These are phyloP conservation scores for Ganoderma multipileum DNA, from an alignment of 1,284 basidiomycete genomes.

Conservation along the genomic window DNA sequence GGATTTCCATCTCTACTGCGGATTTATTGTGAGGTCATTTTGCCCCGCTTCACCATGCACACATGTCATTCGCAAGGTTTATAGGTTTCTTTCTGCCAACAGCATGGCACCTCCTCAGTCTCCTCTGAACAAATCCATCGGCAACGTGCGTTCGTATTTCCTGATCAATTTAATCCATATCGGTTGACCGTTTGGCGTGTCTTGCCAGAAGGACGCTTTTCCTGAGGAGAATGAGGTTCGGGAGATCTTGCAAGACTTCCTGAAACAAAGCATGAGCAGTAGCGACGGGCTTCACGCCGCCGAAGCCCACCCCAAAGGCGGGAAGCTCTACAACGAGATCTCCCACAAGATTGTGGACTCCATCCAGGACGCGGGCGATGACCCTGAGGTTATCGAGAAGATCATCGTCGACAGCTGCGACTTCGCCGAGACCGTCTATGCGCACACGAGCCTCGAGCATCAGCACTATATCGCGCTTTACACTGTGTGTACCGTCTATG, in stretches of 20 bases:
- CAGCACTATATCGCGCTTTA: constrained; percentile 16
- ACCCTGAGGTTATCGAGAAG: background rate
- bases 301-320: constrained; percentile 12
- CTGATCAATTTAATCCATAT: too few species aligned
- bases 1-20: too few species aligned
- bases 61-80: too few species aligned
- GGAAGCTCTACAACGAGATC: background rate
- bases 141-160: too few species aligned
- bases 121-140: too few species aligned
- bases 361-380: background rate
- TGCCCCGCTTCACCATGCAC: too few species aligned
- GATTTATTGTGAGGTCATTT: too few species aligned
- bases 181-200: too few species aligned
- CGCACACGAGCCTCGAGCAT: constrained; percentile 10
- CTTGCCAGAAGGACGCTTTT: too few species aligned
- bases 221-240: background rate
- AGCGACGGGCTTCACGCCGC: constrained; percentile 5
- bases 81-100: too few species aligned
- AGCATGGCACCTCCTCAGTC: too few species aligned
- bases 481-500: constrained; percentile 19
- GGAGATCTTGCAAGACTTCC: background rate
- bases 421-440: constrained; percentile 16
- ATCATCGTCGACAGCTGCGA: constrained; percentile 10
- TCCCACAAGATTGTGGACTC: background rate
- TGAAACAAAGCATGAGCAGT: background rate